Conservation (phyloP, 2,329 filamentous ascomycete species). For the Rutstroemia sp. region DNA sequence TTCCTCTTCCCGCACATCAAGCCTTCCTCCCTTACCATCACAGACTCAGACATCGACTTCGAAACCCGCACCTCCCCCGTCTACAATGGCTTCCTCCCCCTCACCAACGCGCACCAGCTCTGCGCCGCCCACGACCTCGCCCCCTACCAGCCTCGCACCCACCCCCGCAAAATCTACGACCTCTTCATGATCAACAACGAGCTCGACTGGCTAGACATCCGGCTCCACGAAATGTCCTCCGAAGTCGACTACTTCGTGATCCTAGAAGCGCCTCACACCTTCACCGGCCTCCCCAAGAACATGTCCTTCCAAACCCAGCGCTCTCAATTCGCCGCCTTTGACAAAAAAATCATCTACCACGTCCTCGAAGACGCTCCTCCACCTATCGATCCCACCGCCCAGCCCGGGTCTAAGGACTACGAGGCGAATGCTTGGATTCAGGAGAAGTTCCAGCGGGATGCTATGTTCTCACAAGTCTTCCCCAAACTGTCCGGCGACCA, state of each 20-base stretch:
- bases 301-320: conserved; percentile 45
- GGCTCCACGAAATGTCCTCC: conserved; percentile 49
- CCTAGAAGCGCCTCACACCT: conserved; percentile 51
- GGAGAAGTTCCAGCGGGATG: conserved; percentile 47
- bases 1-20: neutral
- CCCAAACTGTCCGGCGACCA: conserved; percentile 30
- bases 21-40: neutral
- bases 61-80: neutral
- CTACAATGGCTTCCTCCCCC: conserved; percentile 1
- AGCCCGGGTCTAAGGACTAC: conserved; percentile 24
- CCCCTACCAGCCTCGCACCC: neutral
- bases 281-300: conserved; percentile 49
- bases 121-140: conserved; percentile 2
- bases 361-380: conserved; percentile 36
- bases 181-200: conserved; percentile 56
- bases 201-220: conserved; percentile 59
- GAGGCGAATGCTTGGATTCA: conserved; percentile 38
- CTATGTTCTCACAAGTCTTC: conserved; percentile 47
- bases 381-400: neutral
- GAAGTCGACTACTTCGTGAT: conserved; percentile 60
- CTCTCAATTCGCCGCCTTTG: conserved; percentile 42
- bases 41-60: conserved; percentile 2
- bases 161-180: conserved; percentile 49
- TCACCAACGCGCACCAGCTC: neutral
- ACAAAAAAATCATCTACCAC: conserved; percentile 54